Evolutionary conservation across 192 early-diverging fungal species (phyloP).

Genomic region (Coemansia sp.): DNA sequence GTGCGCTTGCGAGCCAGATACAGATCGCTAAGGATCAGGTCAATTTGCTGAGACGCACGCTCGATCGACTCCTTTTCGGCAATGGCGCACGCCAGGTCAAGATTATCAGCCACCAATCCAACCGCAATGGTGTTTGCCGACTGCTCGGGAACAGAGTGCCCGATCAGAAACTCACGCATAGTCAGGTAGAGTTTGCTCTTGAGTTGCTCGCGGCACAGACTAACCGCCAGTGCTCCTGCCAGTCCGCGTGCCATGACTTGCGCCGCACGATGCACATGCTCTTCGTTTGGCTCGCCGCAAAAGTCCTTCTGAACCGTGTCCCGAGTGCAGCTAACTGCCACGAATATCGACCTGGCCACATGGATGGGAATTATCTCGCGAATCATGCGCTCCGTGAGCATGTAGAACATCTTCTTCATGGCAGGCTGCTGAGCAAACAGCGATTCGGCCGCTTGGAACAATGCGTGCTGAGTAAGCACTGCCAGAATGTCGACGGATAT

Average conservation of each 20-base stretch:
- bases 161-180: conserved; percentile 51
- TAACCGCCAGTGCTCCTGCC: conserved; percentile 83
- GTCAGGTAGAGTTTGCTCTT: conserved; percentile 73
- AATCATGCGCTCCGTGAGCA: conserved; percentile 88
- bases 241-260: conserved; percentile 95
- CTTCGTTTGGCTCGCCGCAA: conserved; percentile 91
- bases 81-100: conserved; percentile 92
- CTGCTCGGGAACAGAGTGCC: conserved; percentile 45
- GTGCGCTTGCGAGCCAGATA: conserved; percentile 82
- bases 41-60: conserved; percentile 93
- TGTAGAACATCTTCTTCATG: conserved; percentile 85
- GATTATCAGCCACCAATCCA: conserved; percentile 86
- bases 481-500: conserved; percentile 51
- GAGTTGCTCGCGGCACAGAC: conserved; percentile 92
- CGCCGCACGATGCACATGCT: conserved; percentile 90
- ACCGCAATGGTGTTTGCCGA: conserved; percentile 80
- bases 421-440: conserved; percentile 82
- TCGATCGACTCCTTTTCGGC: conserved; percentile 96
- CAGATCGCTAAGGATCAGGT: conserved; percentile 71
- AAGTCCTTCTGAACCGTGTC: conserved; percentile 97
- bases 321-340: conserved; percentile 88
- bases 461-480: conserved; percentile 51
- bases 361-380: conserved; percentile 88
- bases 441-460: conserved; percentile 78
- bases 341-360: conserved; percentile 89